These are phyloP conservation scores for Groenewaldozyma salmanticensis DNA, from an alignment of 805 yeast species.

Conservation along the genomic window DNA sequence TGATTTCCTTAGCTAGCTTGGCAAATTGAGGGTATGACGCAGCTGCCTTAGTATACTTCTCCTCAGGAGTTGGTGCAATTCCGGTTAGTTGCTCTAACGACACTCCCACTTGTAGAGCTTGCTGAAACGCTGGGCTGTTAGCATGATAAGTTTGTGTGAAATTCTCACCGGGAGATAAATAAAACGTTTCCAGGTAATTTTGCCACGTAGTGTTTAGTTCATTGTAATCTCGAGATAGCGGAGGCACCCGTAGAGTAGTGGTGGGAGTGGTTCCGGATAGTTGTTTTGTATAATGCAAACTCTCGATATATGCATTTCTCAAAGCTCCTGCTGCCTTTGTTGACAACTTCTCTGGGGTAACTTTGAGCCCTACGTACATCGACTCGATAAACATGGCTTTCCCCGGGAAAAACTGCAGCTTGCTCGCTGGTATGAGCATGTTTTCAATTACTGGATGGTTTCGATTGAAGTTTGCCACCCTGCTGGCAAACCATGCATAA, in stretches of 20 bases:
- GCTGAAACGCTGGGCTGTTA: neutral
- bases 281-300: no score
- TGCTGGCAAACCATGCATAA: neutral
- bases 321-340: neutral
- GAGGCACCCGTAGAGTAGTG: slow-evolving; percentile 8
- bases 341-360: neutral
- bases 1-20: neutral
- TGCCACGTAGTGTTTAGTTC: no score
- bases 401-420: neutral
- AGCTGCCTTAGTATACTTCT: no score
- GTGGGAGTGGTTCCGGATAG: slow-evolving; percentile 14
- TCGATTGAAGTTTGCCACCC: neutral
- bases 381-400: neutral
- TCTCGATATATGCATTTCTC: neutral
- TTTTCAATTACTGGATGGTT: neutral
- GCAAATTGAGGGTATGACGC: no score
- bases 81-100: neutral
- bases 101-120: neutral
- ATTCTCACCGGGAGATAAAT: neutral
- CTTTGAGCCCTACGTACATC: neutral
- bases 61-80: no score
- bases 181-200: neutral
- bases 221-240: slow-evolving; percentile 3
- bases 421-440: neutral
- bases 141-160: neutral